Evolutionary conservation across 2,329 filamentous ascomycete genomes (phyloP), one percentile per base, ranked within the genome.

Genomic region (Coniochaeta pulveracea): DNA sequence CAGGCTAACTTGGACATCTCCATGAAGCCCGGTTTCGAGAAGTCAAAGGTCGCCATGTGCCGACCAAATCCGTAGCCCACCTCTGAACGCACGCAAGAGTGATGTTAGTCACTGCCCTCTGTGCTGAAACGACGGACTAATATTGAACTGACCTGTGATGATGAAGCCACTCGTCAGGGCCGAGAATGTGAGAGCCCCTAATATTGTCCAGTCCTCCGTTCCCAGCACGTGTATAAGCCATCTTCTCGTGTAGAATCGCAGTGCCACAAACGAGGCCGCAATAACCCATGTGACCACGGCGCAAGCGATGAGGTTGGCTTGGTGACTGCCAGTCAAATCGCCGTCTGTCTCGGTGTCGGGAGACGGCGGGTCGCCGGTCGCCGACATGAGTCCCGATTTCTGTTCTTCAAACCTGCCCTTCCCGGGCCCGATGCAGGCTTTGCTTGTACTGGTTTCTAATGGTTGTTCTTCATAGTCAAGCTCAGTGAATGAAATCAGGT

Each of bases 231-330:
- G 28, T 16, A 56, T 47, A 22, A 60, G 38, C 5, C 46, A 40
- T 3, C 45, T 40, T 29, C 57, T 43, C 7, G 57, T 59, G 37
- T 57, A 61, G 34, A 61, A 49, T 4, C 57, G 56, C 14, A 56
- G 33, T 4, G 39, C 41, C n/a, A 57, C 51, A 19, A 57, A 48
- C 1, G 47, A 15, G 10, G 48, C 55, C 2, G 53, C 48, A 15
- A 59, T 39, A 14, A 40, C n/a, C 39, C 43, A 45, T 16, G 43
- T 46, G 6, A 47, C 30, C 21, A 43, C 32, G 14, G 46, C 40
- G 35, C 41, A 44, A 17, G 34, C 47, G 25, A 50, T 43, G 27
- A 52, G 42, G 37, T 43, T 38, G 26, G 34, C 26, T 25, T 49
- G 46, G 29, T 39, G 37, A 14, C 11, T 31, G 28, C 22, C 28